Percentiles rank a stretch among this genome's conserved stretches.
phyloP scores from a whole-genome alignment of 441 rosid genomes.

The Populus hybrid region DNA sequence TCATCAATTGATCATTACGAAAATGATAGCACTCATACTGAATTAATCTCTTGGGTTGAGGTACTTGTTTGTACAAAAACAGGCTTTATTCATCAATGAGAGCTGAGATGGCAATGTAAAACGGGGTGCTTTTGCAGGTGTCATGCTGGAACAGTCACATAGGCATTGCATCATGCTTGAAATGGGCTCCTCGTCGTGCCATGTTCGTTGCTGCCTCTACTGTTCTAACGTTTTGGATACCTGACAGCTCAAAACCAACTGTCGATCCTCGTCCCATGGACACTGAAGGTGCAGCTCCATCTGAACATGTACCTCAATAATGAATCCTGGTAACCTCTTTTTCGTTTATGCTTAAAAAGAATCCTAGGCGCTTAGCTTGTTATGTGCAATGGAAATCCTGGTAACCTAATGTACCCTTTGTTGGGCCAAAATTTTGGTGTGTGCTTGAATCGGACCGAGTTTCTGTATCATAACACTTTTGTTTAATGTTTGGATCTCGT shows the following conservation, averaged over 20 bases:
- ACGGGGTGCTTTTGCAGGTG: slow-evolving; percentile 44
- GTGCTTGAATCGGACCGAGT: no score
- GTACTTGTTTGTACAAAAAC: neutral
- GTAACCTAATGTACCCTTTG: no score
- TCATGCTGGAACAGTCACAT: slow-evolving; percentile 76
- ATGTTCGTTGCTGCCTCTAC: slow-evolving; percentile 86
- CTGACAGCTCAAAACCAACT: slow-evolving; percentile 42
- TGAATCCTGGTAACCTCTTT: no score
- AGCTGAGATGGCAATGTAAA: neutral
- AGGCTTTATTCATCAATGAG: neutral
- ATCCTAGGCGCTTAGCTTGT: no score
- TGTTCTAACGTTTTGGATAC: slow-evolving; percentile 91
- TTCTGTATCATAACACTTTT: no score
- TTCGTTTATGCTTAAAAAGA: no score
- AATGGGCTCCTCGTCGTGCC: slow-evolving; percentile 93
- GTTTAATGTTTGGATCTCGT: no score
- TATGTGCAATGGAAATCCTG: no score
- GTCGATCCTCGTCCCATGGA: slow-evolving; percentile 33
- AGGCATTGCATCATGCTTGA: slow-evolving; percentile 79
- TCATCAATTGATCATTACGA: neutral
- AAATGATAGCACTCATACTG: neutral
- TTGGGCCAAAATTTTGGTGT: no score
- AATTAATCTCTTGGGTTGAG: no score
- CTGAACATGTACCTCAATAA: no score
- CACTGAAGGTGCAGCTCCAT: slow-evolving; percentile 23